Base-by-base conservation (phyloP, 1,139 yeast species). In the Taiozyma sp. region DNA sequence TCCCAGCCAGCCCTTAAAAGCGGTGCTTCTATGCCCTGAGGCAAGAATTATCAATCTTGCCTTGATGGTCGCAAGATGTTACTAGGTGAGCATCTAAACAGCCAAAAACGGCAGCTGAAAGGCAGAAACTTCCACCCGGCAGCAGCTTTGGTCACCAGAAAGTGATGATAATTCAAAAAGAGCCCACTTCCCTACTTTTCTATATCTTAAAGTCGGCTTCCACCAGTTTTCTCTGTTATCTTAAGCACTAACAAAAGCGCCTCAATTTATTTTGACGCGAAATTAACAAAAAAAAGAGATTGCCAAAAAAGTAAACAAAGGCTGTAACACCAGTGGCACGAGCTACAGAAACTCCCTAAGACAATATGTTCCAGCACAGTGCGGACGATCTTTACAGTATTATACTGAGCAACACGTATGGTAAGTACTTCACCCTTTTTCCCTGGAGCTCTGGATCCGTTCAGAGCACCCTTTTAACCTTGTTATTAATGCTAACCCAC, bases 291-390 rank as follows among this genome's bases (percentile, higher is more conserved):
- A 39, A 39, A 39, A 39, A 40, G 22, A 29, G 14, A 24, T 14
- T 19, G 24, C 16, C 16, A 43, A 44, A 45, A 47, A 44, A 42
- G 48, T 40, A 44, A 24, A 34, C 43, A 46, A 48, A 50, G 19
- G 22, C 13, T 47, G 41, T 45, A 45, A 29, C 39, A 30, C 39
- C 51, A 44, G 28, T 13, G 30, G 34, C 43, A 32, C 29, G 13
- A 36, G 27, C 27, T 14, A 14, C 22, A 19, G 22, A 44, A 23
- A 14, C 9, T 4, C 16, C 30, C 34, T 7, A 10, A 13, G 13
- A 14, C 29, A 27, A 7, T 1, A 58, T 58, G 62, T 49, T 57
- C 40, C 50, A 52, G 16, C 46, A 53, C 40, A 53, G 60, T 3
- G 59, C 57, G 2, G 57, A 57, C 29, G 51, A 51, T 19, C 50